A percentile compares a stretch with the other conserved stretches of the same genome.
Conservation (phyloP, 106 monocot genomes). For the Dendrobium nobile region DNA sequence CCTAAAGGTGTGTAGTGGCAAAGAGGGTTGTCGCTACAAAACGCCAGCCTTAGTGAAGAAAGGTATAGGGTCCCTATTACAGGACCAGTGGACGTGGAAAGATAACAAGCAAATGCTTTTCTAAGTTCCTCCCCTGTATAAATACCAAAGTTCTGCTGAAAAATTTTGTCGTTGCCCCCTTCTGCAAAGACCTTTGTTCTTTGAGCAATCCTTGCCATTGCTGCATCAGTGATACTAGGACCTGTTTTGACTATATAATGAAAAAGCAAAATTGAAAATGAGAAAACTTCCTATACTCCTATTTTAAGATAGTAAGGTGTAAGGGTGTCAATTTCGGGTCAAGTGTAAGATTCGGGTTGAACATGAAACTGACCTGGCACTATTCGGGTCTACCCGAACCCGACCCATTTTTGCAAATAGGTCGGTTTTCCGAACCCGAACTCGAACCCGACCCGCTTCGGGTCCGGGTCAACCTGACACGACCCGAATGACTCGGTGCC, state of each 20-base stretch:
- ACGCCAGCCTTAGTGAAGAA: conserved; percentile 59
- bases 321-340: no score
- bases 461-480: no score
- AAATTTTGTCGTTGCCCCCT: conserved; percentile 76
- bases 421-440: no score
- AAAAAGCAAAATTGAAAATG: conserved; percentile 1
- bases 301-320: neutral
- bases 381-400: no score
- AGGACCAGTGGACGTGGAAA: conserved; percentile 83
- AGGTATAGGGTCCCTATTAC: conserved; percentile 80
- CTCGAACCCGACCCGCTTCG: no score
- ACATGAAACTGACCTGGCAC: no score
- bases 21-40: conserved; percentile 75
- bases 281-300: neutral
- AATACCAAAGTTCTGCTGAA: conserved; percentile 53
- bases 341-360: fast-evolving
- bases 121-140: conserved; percentile 60
- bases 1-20: conserved; percentile 26
- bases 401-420: no score
- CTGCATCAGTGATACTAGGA: conserved; percentile 63
- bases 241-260: conserved; percentile 56
- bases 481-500: no score
- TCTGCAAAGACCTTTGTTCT: conserved; percentile 80
- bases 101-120: conserved; percentile 75
- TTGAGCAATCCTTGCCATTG: conserved; percentile 58